phyloP scores from a whole-genome alignment of 345 rosid species.

The Citrus inodora region DNA sequence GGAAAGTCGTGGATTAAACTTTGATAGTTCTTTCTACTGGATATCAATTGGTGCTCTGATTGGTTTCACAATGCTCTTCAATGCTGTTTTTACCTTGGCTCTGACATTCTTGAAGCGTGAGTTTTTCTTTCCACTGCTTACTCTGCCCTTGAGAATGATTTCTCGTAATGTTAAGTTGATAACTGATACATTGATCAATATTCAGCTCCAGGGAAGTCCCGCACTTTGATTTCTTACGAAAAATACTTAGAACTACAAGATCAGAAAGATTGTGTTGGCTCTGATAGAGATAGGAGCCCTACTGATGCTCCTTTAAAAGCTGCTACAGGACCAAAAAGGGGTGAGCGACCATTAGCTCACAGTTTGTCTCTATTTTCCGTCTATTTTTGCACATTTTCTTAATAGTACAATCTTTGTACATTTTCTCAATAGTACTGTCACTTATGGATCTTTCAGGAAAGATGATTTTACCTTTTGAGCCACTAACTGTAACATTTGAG shows the following conservation, averaged over 20 bases:
- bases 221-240: constrained; percentile 28
- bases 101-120: constrained; percentile 35
- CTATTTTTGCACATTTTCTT: neutral
- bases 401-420: no score
- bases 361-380: neutral
- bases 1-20: constrained; percentile 41
- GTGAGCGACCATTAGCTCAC: constrained; percentile 1
- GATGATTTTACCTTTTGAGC: constrained; percentile 46
- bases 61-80: constrained; percentile 39
- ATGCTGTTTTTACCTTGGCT: constrained; percentile 33
- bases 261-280: neutral
- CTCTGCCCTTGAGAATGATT: neutral
- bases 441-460: constrained; percentile 15
- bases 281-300: neutral
- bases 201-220: constrained; percentile 42
- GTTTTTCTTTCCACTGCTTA: constrained; percentile 4
- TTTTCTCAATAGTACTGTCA: neutral
- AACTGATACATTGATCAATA: neutral
- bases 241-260: constrained; percentile 19
- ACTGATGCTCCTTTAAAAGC: neutral
- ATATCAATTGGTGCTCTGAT: constrained; percentile 32
- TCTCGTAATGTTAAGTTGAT: neutral
- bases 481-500: constrained; percentile 36
- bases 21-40: constrained; percentile 26
- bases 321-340: constrained; percentile 1